phyloP scores from a whole-genome alignment of 306 rosid genomes.

The Acmispon strigosus region DNA sequence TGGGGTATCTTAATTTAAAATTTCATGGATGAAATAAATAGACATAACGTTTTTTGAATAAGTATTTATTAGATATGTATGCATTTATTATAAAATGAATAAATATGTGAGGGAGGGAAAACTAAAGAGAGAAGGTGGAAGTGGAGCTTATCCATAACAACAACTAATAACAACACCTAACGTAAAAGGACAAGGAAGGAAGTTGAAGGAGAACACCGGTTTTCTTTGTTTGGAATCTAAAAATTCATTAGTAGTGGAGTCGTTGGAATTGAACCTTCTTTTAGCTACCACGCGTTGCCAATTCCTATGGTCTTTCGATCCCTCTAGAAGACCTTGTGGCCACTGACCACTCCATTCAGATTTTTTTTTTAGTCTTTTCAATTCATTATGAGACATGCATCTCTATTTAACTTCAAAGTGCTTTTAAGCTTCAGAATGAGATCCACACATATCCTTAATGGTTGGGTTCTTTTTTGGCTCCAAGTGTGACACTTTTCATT shows the following conservation, averaged over 20 bases:
- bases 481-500: neutral
- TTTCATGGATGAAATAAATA: too few species aligned
- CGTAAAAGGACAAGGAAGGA: conserved; percentile 26
- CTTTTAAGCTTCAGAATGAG: too few species aligned
- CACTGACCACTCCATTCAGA: neutral
- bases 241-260: neutral
- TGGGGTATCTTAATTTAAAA: too few species aligned
- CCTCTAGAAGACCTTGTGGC: neutral
- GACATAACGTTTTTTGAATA: too few species aligned
- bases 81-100: too few species aligned
- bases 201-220: conserved; percentile 17
- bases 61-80: too few species aligned
- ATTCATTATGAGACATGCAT: too few species aligned
- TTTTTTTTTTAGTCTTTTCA: too few species aligned
- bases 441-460: too few species aligned
- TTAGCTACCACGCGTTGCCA: neutral
- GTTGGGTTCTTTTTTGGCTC: neutral
- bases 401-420: too few species aligned
- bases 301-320: neutral
- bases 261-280: conserved; percentile 31
- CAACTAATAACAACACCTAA: conserved; percentile 12
- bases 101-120: too few species aligned
- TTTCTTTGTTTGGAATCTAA: conserved; percentile 20
- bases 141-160: conserved; percentile 49
- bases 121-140: too few species aligned